Evolutionary conservation across 2,329 filamentous ascomycete genomes (phyloP).

Genomic region (Cercospora sp.): DNA sequence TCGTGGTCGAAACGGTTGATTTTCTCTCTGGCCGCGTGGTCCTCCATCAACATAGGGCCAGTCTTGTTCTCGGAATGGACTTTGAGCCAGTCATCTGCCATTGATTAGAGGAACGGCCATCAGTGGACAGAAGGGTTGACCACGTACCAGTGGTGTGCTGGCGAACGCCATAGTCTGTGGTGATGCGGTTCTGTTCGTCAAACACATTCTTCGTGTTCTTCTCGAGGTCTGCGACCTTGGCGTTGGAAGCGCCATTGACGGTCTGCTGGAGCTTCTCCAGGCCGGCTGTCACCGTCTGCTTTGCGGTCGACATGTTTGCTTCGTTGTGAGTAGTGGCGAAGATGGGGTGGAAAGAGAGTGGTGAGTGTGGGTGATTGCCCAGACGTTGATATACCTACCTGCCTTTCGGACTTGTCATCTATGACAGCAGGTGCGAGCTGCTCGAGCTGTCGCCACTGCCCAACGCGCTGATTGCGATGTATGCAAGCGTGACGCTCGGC

Average conservation of each 20-base stretch:
- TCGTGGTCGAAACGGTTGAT: slow-evolving; percentile 76
- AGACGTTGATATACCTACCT: slow-evolving; percentile 4
- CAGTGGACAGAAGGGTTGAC: neutral
- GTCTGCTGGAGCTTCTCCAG: slow-evolving; percentile 35
- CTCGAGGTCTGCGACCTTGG: slow-evolving; percentile 63
- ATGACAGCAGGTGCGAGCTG: slow-evolving; percentile 8
- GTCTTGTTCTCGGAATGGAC: slow-evolving; percentile 61
- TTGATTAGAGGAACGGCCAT: neutral
- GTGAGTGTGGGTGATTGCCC: neutral
- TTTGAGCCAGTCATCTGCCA: slow-evolving; percentile 72
- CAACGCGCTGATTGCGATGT: neutral
- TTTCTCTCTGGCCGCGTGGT: slow-evolving; percentile 72
- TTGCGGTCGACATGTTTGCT: slow-evolving; percentile 26
- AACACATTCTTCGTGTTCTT: slow-evolving; percentile 60
- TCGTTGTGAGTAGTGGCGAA: slow-evolving; percentile 4
- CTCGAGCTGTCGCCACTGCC: neutral
- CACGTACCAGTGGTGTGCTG: slow-evolving; percentile 58
- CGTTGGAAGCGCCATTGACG: slow-evolving; percentile 37
- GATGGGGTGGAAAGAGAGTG: neutral
- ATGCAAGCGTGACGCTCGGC: slow-evolving; percentile 13
- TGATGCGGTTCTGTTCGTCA: slow-evolving; percentile 59
- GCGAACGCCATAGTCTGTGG: slow-evolving; percentile 75
- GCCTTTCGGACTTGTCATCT: neutral
- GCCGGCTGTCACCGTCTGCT: slow-evolving; percentile 26
- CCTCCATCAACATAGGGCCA: slow-evolving; percentile 70